Percentiles rank a stretch among this genome's conserved stretches.
Conservation (phyloP, 257 asterid species). For the Linderniella brevidens region DNA sequence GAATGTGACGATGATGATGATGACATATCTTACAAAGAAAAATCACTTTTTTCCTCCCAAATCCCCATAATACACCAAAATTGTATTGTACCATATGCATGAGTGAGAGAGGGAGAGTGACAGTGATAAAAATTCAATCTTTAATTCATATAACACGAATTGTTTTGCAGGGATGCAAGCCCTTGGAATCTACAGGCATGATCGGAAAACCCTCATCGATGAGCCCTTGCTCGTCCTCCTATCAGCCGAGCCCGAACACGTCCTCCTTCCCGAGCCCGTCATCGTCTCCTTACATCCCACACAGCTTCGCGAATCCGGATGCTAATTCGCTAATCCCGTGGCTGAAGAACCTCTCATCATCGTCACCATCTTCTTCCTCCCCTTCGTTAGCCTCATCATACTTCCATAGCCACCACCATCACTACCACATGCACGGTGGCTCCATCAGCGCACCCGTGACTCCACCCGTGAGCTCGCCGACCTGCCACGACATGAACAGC, state of each 20-base stretch:
- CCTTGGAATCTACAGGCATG: neutral
- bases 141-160: too few species aligned
- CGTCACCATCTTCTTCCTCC: conserved; percentile 35
- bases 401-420: too few species aligned
- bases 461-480: conserved; percentile 84
- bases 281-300: too few species aligned
- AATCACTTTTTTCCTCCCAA: too few species aligned
- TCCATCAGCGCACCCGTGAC: conserved; percentile 84
- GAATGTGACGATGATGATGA: too few species aligned
- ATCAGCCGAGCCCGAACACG: conserved; percentile 45
- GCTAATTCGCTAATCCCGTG: conserved; percentile 12
- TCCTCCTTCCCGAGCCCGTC: conserved; percentile 63
- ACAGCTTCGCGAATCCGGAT: too few species aligned
- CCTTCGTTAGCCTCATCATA: conserved; percentile 26
- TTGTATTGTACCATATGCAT: too few species aligned
- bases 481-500: conserved; percentile 3
- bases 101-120: too few species aligned
- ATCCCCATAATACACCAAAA: too few species aligned
- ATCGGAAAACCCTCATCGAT: conserved; percentile 35
- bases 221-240: conserved; percentile 55
- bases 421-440: conserved; percentile 22
- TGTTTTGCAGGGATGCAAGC: neutral
- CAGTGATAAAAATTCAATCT: too few species aligned
- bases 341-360: conserved; percentile 30
- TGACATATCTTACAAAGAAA: too few species aligned